phyloP scores from a whole-genome alignment of 202 grass and related monocot genomes.

The Zoysia matrella region DNA sequence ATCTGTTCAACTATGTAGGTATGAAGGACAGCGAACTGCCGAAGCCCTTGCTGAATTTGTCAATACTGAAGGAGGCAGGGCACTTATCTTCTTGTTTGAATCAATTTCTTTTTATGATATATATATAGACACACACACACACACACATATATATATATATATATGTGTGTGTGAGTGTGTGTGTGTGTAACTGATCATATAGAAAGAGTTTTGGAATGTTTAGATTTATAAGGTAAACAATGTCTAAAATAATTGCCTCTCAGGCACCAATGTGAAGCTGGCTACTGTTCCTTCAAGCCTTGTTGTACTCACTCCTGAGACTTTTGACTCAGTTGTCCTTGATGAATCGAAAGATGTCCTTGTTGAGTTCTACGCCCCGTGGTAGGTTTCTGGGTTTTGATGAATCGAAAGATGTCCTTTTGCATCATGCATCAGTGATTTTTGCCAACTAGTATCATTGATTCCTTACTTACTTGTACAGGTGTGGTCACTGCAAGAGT shows the following conservation, averaged over 20 bases:
- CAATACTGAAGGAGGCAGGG: slow-evolving; percentile 76
- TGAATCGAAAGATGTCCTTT: neutral
- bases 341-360: slow-evolving; percentile 89
- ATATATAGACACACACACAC: no score
- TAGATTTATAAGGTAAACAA: neutral
- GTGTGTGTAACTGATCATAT: neutral
- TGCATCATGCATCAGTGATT: slow-evolving; percentile 25
- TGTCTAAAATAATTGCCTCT: slow-evolving; percentile 27
- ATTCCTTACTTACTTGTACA: slow-evolving; percentile 43
- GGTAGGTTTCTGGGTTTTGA: slow-evolving; percentile 53
- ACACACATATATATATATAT: no score
- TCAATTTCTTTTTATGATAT: neutral
- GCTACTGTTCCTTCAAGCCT: slow-evolving; percentile 72
- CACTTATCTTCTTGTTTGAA: neutral
- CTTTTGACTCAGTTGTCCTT: slow-evolving; percentile 73
- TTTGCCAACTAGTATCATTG: slow-evolving; percentile 4
- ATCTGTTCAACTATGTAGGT: slow-evolving; percentile 45
- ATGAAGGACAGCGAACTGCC: slow-evolving; percentile 66
- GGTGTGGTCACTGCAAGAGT: slow-evolving; percentile 96
- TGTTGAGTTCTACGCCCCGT: slow-evolving; percentile 97
- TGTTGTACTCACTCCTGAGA: slow-evolving; percentile 68
- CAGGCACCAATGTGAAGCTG: slow-evolving; percentile 84
- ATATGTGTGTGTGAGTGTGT: no score
- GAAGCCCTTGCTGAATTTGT: slow-evolving; percentile 70
- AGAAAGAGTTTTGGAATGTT: neutral